Evolutionary conservation across 140 eudicot species (phyloP).

Genomic region (Oenanthe javanica): DNA sequence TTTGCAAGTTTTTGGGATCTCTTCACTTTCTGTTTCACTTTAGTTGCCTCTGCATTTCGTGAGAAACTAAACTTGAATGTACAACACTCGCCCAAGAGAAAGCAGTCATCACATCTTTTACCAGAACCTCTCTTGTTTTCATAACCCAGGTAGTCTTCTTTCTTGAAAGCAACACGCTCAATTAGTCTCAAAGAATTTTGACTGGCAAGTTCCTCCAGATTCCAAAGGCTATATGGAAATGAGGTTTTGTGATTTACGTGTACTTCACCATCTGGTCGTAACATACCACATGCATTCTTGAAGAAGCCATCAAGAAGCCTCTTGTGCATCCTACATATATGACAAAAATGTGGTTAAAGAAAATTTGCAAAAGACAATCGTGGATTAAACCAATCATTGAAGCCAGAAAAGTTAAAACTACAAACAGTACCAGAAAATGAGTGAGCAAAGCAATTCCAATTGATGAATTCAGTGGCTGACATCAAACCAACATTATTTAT

Average conservation of each 20-base stretch:
- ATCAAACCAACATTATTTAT: neutral
- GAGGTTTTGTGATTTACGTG: constrained; percentile 63
- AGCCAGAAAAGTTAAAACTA: neutral
- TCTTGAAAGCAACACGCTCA: constrained; percentile 29
- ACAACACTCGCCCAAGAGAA: constrained; percentile 46
- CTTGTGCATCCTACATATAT: constrained; percentile 41
- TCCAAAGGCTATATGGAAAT: constrained; percentile 40
- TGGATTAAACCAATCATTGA: neutral
- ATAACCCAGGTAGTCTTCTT: constrained; percentile 62
- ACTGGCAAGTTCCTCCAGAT: constrained; percentile 41
- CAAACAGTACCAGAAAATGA: neutral
- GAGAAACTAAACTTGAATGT: constrained; percentile 44
- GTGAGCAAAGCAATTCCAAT: neutral
- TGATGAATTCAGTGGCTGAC: neutral
- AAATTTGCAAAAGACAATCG: neutral
- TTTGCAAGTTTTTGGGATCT: neutral
- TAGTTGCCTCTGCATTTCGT: constrained; percentile 7
- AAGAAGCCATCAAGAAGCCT: constrained; percentile 52
- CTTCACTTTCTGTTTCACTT: neutral
- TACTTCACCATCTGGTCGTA: constrained; percentile 45
- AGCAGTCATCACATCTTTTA: constrained; percentile 33
- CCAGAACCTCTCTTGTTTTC: constrained; percentile 63
- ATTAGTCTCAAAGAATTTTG: constrained; percentile 19
- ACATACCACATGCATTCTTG: constrained; percentile 39
- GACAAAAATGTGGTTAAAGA: neutral